These are phyloP conservation scores for Inga leiocalycina DNA, from an alignment of 306 rosid species.

Conservation along the genomic window DNA sequence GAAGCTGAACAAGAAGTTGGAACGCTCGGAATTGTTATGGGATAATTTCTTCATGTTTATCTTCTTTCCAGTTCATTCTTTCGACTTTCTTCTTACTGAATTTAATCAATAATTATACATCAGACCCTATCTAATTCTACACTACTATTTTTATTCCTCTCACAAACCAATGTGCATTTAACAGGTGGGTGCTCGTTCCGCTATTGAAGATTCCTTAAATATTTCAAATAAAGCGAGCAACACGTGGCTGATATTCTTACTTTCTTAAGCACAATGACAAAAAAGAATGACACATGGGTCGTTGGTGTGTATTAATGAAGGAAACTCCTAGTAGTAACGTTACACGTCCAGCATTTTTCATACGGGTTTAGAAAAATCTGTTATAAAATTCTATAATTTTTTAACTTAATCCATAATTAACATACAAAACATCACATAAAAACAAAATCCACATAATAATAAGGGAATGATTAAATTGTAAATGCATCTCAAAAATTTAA, in stretches of 20 bases:
- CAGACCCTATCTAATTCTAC: background rate
- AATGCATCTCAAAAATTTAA: no score
- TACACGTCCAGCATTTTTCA: no score
- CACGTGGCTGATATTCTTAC: background rate
- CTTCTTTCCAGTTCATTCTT: background rate
- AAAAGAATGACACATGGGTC: no score
- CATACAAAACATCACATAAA: no score
- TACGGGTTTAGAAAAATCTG: no score
- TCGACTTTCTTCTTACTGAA: background rate
- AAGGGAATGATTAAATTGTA: no score
- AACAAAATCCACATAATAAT: no score
- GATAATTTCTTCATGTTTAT: background rate
- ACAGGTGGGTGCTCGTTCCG: background rate
- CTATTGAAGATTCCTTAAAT: background rate
- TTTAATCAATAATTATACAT: background rate
- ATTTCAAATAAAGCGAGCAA: background rate
- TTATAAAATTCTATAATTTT: no score
- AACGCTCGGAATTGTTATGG: background rate
- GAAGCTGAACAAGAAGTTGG: constrained; percentile 10
- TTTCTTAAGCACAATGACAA: no score
- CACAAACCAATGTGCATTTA: background rate
- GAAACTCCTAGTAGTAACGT: no score
- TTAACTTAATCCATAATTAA: no score
- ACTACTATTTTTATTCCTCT: background rate
- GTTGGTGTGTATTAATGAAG: no score